Evolutionary conservation across 306 rosid species (phyloP), one percentile per base, ranked within the genome.

Genomic region (Psophocarpus tetragonolobus): DNA sequence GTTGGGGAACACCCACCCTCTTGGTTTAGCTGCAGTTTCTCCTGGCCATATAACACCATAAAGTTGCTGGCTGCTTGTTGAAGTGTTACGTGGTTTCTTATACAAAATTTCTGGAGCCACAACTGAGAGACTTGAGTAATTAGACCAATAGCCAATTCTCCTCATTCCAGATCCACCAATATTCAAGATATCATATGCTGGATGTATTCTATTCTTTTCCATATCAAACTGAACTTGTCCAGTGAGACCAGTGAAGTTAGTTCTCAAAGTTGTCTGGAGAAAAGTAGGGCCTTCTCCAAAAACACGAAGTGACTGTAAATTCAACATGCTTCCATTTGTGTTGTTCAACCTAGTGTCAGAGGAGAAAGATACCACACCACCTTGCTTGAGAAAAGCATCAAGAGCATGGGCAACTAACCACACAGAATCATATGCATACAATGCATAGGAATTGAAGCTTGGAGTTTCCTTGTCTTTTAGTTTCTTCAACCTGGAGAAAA

Each of bases 1-100:
- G 89, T 92, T 87, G 2, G 98, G 99, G 73, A 95, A 95, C 10
- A 95, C 89, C 99, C 99, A 95, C 53, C 98, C 99, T 63, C 84
- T 84, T 48, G 99, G 99, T 33, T 0, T 76, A 3, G 6, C 5
- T 39, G 84, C 17, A 23, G 76, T 87, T 83, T 91, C 96, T 23
- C 99, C 99, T 1, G 99, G 98, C 99, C 99, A 95, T 82, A 95
- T 84, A 47, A 91, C 89, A 78, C 69, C 85, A 53, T 85, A 75
- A 50, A 92, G 90, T 41, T 67, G 79, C 45, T 88, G 89, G 73
- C 51, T 87, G 62, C 86, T 87, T 53, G 77, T 23, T 44, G 96
- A 91, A 57, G 62, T 51, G 82, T 86, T 87, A 8, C 74, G 68
- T 8, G 91, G 82, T 80, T 61, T 92, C 71, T 77, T 24, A 72